Evolutionary conservation across 2,329 filamentous ascomycete genomes (phyloP).

Genomic region (Emericellopsis atlantica): DNA sequence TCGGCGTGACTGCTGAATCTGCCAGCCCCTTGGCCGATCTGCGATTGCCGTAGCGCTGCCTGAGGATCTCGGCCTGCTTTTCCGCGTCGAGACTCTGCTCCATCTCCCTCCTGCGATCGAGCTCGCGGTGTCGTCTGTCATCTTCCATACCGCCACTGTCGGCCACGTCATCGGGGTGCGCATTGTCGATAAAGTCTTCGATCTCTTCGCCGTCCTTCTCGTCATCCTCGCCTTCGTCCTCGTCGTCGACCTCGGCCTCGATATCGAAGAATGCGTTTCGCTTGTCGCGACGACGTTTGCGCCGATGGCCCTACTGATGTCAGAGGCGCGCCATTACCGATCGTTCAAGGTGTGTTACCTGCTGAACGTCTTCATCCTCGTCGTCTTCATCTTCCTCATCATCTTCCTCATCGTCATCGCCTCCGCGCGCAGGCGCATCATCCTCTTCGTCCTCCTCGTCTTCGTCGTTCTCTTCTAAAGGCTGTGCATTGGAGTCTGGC

Average conservation of each 20-base stretch:
- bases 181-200: constrained; percentile 77
- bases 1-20: constrained; percentile 69
- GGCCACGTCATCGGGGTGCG: constrained; percentile 79
- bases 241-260: constrained; percentile 95
- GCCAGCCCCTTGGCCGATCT: constrained; percentile 50
- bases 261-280: constrained; percentile 90
- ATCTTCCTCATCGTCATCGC: constrained; percentile 28
- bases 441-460: constrained; percentile 21
- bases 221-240: constrained; percentile 77
- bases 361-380: constrained; percentile 56
- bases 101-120: constrained; percentile 82
- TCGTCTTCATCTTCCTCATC: constrained; percentile 43
- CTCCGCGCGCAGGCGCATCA: constrained; percentile 18
- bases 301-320: constrained; percentile 45
- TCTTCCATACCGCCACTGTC: constrained; percentile 73
- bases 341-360: constrained; percentile 22
- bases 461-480: constrained; percentile 15
- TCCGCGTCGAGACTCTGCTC: constrained; percentile 85
- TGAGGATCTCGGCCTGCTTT: constrained; percentile 76
- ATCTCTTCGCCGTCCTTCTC: constrained; percentile 78
- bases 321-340: not conserved
- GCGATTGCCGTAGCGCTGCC: constrained; percentile 77
- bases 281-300: constrained; percentile 67
- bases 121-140: constrained; percentile 83
- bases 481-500: constrained; percentile 2